These are phyloP conservation scores for Alnus glutinosa DNA, from an alignment of 306 rosid genomes.

Conservation along the genomic window DNA sequence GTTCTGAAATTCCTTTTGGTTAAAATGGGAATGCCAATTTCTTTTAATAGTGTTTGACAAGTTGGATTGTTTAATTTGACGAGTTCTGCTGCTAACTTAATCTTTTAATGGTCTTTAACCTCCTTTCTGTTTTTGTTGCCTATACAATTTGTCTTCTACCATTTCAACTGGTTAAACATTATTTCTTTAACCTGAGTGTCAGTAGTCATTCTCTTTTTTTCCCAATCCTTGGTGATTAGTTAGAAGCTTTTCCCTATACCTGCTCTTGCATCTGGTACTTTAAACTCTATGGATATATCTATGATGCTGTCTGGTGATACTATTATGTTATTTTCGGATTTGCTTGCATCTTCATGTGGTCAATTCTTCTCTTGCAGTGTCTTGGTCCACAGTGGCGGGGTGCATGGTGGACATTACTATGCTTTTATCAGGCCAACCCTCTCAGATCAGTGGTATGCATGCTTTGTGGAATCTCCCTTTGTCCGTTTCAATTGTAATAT, in stretches of 20 bases:
- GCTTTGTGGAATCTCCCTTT: not conserved
- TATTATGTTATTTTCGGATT: not conserved
- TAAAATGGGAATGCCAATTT: not conserved
- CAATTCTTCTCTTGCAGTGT: constrained; percentile 62
- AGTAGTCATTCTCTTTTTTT: not conserved
- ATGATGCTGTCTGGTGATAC: not conserved
- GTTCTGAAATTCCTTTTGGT: not conserved
- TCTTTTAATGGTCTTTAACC: not conserved
- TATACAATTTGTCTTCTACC: not conserved
- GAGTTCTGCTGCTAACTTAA: not conserved
- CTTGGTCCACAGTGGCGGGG: constrained; percentile 94
- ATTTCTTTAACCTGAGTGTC: not conserved
- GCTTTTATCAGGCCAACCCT: constrained; percentile 90
- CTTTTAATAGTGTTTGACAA: not conserved
- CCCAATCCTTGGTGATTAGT: not conserved
- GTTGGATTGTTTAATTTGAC: not conserved
- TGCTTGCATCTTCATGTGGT: not conserved
- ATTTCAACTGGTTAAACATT: not conserved
- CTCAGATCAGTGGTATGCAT: constrained; percentile 82
- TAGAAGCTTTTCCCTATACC: not conserved
- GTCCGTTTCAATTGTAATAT: not conserved
- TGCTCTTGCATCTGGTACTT: not conserved
- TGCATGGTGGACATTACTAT: constrained; percentile 95
- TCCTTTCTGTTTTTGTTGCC: not conserved
- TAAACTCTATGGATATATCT: not conserved